phyloP scores from a whole-genome alignment of 306 rosid species.

The Trifolium pratense region DNA sequence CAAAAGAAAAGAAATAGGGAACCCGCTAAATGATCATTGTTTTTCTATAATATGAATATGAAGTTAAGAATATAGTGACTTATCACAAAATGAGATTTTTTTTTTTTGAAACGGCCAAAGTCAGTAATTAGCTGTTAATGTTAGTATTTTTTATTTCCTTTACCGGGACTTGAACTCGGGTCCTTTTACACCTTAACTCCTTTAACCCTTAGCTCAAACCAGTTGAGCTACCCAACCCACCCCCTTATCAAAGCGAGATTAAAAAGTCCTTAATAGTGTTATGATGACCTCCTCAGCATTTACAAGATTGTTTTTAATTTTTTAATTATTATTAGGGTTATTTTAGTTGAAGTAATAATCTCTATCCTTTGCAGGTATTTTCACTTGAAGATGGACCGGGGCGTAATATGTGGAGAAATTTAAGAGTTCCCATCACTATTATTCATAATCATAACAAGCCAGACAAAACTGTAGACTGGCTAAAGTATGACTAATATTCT shows the following conservation, averaged over 20 bases:
- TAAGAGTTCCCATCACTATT: conserved; percentile 65
- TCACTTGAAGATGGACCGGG: conserved; percentile 85
- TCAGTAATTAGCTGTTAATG: no score
- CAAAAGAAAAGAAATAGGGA: neutral
- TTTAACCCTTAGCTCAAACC: no score
- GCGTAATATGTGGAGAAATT: conserved; percentile 65
- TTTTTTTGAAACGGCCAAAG: neutral
- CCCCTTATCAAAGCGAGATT: conserved; percentile 1
- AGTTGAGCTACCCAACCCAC: no score
- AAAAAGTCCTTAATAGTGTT: neutral
- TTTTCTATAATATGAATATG: neutral
- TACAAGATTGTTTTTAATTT: neutral
- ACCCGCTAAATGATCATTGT: neutral
- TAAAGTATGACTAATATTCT: conserved; percentile 61
- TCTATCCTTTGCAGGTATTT: conserved; percentile 67
- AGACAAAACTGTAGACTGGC: conserved; percentile 76
- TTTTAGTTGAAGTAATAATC: conserved; percentile 32
- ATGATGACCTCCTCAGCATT: conserved; percentile 19
- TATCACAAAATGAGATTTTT: neutral
- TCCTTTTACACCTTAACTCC: no score
- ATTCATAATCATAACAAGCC: conserved; percentile 62
- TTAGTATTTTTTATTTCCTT: no score
- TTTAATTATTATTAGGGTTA: conserved; percentile 17
- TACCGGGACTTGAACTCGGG: no score
- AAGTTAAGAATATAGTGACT: conserved; percentile 16